A percentile compares a stretch with the other conserved stretches of the same genome.
phyloP scores from a whole-genome alignment of 805 yeast species.

The Zygosaccharomyces bisporus region DNA sequence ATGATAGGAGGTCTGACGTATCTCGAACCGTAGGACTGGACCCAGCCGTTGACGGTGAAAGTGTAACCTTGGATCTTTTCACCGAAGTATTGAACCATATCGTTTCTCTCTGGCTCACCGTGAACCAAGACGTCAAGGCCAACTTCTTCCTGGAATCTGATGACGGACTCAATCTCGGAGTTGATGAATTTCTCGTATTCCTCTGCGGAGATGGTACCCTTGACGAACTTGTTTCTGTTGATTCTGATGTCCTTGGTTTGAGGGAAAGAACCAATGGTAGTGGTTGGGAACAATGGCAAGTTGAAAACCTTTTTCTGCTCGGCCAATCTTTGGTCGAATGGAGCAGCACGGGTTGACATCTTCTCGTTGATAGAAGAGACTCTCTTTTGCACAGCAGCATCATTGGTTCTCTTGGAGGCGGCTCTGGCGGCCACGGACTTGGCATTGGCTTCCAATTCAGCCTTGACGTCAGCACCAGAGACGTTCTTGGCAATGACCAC shows the following conservation, averaged over 20 bases:
- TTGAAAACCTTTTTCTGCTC: conserved; percentile 85
- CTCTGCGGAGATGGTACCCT: conserved; percentile 93
- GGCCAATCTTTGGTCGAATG: conserved; percentile 82
- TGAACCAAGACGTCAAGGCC: conserved; percentile 98
- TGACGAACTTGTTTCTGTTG: conserved; percentile 96
- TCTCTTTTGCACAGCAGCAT: conserved; percentile 85
- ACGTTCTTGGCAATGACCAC: conserved; percentile 85
- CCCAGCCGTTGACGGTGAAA: conserved; percentile 99
- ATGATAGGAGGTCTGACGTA: conserved; percentile 99
- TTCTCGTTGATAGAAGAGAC: conserved; percentile 72
- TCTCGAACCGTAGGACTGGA: conserved; percentile 99
- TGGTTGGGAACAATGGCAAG: conserved; percentile 98
- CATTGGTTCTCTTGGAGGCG: conserved; percentile 85
- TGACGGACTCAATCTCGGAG: conserved; percentile 91
- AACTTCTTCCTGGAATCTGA: conserved; percentile 98
- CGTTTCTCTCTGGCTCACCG: conserved; percentile 99
- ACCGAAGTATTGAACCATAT: conserved; percentile 99
- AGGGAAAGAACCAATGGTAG: conserved; percentile 99
- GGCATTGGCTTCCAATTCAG: conserved; percentile 79
- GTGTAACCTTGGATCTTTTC: conserved; percentile 98
- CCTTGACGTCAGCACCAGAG: conserved; percentile 75
- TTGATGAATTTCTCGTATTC: conserved; percentile 95
- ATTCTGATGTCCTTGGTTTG: conserved; percentile 99
- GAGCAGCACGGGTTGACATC: conserved; percentile 76
- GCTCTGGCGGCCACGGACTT: conserved; percentile 80